Evolutionary conservation across 192 early-diverging fungal species (phyloP).

Genomic region (Coemansia javaensis): DNA sequence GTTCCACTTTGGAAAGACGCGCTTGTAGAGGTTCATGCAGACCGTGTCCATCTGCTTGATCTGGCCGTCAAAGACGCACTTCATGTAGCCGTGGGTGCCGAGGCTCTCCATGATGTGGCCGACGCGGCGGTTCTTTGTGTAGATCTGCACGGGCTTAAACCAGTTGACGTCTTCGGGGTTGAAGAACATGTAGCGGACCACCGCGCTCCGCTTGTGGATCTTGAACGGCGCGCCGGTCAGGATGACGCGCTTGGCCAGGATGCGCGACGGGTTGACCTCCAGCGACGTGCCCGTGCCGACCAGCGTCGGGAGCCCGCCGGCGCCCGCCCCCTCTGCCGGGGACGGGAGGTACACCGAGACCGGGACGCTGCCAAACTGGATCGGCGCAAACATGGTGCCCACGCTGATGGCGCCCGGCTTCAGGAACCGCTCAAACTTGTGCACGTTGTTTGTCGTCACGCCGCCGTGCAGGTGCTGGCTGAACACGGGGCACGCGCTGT

Average conservation of each 20-base stretch:
- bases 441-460: conserved; percentile 81
- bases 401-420: conserved; percentile 66
- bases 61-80: conserved; percentile 84
- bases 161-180: conserved; percentile 88
- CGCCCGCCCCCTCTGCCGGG: background rate
- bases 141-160: conserved; percentile 93
- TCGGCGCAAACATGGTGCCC: conserved; percentile 88
- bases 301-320: conserved; percentile 26
- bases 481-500: conserved; percentile 80
- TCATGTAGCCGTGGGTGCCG: conserved; percentile 98
- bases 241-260: conserved; percentile 91
- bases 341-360: conserved; percentile 72
- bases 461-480: conserved; percentile 78
- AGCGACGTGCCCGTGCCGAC: conserved; percentile 78
- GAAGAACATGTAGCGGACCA: conserved; percentile 97
- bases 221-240: conserved; percentile 95
- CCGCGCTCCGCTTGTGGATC: conserved; percentile 86
- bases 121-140: conserved; percentile 83
- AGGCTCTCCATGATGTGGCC: conserved; percentile 92
- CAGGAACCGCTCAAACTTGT: conserved; percentile 93
- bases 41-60: conserved; percentile 91
- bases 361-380: conserved; percentile 83
- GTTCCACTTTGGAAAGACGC: conserved; percentile 95
- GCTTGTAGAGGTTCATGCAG: conserved; percentile 95
- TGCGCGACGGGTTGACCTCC: conserved; percentile 72